phyloP scores from a whole-genome alignment of 2,329 filamentous ascomycete species.

The Fusarium sp. region DNA sequence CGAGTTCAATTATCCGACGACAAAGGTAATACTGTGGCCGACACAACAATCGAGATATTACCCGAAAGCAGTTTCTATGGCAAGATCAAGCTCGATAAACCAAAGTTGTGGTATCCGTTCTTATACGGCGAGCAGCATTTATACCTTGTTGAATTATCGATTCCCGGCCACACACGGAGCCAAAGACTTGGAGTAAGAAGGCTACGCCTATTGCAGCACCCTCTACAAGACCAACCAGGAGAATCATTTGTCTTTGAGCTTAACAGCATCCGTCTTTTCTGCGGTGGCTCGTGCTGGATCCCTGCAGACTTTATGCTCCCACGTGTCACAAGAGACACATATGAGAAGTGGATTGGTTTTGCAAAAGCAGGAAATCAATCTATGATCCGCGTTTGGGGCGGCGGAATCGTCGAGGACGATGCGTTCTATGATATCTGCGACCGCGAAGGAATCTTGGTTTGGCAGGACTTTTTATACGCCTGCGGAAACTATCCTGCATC shows the following conservation, averaged over 20 bases:
- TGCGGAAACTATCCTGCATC: slow-evolving; percentile 11
- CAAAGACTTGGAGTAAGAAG: background rate
- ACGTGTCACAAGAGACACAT: fast-evolving
- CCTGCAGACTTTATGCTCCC: slow-evolving; percentile 7
- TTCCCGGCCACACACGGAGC: background rate
- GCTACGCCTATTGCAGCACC: background rate
- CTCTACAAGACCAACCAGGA: background rate
- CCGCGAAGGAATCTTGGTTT: slow-evolving; percentile 5
- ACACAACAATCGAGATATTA: fast-evolving
- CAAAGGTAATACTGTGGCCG: fast-evolving
- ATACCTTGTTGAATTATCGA: background rate
- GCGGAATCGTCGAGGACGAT: background rate
- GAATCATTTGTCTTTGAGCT: slow-evolving; percentile 12
- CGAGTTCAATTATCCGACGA: background rate
- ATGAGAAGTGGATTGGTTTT: slow-evolving; percentile 7
- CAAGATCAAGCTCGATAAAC: fast-evolving
- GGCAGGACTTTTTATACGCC: slow-evolving; percentile 19
- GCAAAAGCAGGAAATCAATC: slow-evolving; percentile 6
- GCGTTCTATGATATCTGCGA: background rate
- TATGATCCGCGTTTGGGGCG: slow-evolving; percentile 15
- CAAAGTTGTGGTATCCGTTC: slow-evolving; percentile 7
- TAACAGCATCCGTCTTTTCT: slow-evolving; percentile 12
- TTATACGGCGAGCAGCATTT: slow-evolving; percentile 3
- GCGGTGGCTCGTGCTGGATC: slow-evolving; percentile 1
- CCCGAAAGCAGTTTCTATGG: fast-evolving